Evolutionary conservation across 768 basidiomycete species (phyloP).

Genomic region (Boletus sensibilis): DNA sequence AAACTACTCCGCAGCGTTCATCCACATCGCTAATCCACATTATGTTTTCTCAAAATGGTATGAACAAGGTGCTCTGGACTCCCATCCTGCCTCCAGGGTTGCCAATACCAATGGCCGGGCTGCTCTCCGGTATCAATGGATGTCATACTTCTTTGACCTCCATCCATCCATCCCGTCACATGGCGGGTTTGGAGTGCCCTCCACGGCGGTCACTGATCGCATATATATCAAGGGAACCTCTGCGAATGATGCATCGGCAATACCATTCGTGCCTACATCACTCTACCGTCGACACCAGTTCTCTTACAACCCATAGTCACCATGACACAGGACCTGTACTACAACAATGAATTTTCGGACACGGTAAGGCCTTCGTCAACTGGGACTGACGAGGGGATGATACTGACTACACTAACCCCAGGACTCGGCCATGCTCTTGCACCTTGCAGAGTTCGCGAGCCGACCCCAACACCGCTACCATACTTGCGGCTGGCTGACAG

Average conservation of each 20-base stretch:
- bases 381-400: not conserved
- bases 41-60: slow-evolving; percentile 7
- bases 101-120: slow-evolving; percentile 13
- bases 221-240: slow-evolving; percentile 20
- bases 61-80: slow-evolving; percentile 7
- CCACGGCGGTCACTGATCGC: slow-evolving; percentile 9
- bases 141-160: slow-evolving; percentile 12
- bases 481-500: slow-evolving; percentile 17
- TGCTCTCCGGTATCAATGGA: slow-evolving; percentile 17
- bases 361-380: slow-evolving; percentile 2
- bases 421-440: slow-evolving; percentile 5
- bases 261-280: slow-evolving; percentile 1
- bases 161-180: slow-evolving; percentile 17
- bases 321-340: slow-evolving; percentile 1
- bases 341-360: slow-evolving; percentile 8
- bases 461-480: slow-evolving; percentile 8
- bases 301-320: not conserved
- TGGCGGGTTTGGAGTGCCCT: slow-evolving; percentile 18
- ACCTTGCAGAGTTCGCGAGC: not conserved
- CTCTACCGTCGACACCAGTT: not conserved
- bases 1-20: slow-evolving; percentile 2
- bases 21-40: not conserved
- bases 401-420: slow-evolving; percentile 6
- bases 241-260: slow-evolving; percentile 6
- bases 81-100: slow-evolving; percentile 2